Percentiles rank a stretch among this genome's conserved stretches.
Conservation (phyloP, 805 yeast genomes). For the Starmerella gropengiesseri region DNA sequence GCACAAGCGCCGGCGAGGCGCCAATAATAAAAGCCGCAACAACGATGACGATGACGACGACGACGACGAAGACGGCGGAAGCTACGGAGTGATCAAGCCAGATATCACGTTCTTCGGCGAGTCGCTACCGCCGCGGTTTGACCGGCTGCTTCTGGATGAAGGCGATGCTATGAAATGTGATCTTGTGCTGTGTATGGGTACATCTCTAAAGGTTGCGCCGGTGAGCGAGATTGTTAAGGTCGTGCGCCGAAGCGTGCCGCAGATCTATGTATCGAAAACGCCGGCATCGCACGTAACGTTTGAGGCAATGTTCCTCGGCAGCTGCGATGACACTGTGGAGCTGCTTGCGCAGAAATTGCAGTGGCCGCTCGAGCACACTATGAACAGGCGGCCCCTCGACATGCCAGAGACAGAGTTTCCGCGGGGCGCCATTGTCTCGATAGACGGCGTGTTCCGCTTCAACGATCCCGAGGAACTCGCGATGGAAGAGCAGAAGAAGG, state of each 20-base stretch:
- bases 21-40: background rate
- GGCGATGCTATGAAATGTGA: constrained; percentile 63
- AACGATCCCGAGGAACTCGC: constrained; percentile 6
- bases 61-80: constrained; percentile 28
- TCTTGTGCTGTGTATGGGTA: constrained; percentile 72
- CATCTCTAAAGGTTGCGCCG: constrained; percentile 85
- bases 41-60: constrained; percentile 31
- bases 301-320: constrained; percentile 66
- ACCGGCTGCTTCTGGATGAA: constrained; percentile 35
- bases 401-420: constrained; percentile 20
- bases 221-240: constrained; percentile 77
- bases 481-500: constrained; percentile 4
- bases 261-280: constrained; percentile 66
- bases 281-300: constrained; percentile 66
- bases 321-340: constrained; percentile 72
- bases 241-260: constrained; percentile 66
- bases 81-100: constrained; percentile 80
- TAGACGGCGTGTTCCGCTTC: constrained; percentile 26
- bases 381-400: constrained; percentile 31
- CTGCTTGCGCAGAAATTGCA: constrained; percentile 46
- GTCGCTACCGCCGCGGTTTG: constrained; percentile 60
- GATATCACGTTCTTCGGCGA: constrained; percentile 91
- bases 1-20: constrained; percentile 9
- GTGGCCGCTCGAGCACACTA: constrained; percentile 53
- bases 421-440: constrained; percentile 23